Base-by-base conservation (phyloP, 108 stramenopile species). In the Hondaea fermentalgiana region DNA sequence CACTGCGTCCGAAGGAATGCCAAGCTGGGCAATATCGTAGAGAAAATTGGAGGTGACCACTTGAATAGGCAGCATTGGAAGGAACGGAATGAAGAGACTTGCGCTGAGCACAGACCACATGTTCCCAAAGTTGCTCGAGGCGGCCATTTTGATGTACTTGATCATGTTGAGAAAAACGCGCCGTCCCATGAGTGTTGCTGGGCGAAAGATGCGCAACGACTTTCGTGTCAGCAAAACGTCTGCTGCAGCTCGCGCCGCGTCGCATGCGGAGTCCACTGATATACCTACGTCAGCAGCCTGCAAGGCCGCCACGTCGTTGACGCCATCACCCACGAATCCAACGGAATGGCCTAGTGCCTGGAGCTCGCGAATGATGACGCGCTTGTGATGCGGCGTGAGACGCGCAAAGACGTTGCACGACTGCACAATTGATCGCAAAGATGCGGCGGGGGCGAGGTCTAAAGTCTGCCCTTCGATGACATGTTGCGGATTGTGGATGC, bases 271-370 rank as follows among this genome's bases (percentile, higher is more conserved):
- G 49, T 94, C 92, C 3, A 97, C 96, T 4, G 95, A 95, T 72
- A 96, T 95, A 47, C 95, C 95, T 35, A 91, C 72, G 94, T 97
- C 95, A 45, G 96, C 96, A 44, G 92, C 94, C 17, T 92, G 93
- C 35, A 97, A 91, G 1, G 96, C 97, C 8, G 97, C 94, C 16
- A 96, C 96, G 91, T 97, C 97, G 89, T 97, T 97, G 51, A 97
- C 96, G 57, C 95, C 96, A 88, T 97, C 96, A 28, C 97, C 97
- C 16, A 96, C 96, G 96, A 97, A 96, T 35, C 96, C 96, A 57
- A 94, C 95, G 1, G 95, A 94, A 51, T 94, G 28, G 44, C 95
- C 92, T 12, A 55, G 53, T 29, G 59, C 47, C 60, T 44, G 60
- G 60, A 96, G 92, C 8, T 92, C 94, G 60, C 92, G 29, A 28